Evolutionary conservation across 192 early-diverging fungal species (phyloP).

Genomic region (Obelidium mucronatum): DNA sequence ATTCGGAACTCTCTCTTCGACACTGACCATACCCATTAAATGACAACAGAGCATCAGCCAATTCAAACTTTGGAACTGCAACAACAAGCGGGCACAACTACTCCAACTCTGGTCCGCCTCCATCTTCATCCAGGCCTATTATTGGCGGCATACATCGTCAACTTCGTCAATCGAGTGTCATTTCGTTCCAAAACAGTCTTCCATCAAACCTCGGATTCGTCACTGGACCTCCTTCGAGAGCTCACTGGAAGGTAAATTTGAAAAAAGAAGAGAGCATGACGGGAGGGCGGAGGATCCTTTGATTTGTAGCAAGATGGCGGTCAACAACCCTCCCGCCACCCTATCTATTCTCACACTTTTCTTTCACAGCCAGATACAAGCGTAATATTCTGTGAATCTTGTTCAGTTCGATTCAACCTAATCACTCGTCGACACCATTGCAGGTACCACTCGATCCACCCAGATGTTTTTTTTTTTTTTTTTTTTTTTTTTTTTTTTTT

Average conservation of each 20-base stretch:
- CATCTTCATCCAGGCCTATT: background rate
- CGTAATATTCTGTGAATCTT: background rate
- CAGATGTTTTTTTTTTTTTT: no score
- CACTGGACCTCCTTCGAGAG: constrained; percentile 11
- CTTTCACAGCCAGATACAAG: constrained; percentile 27
- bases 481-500: no score
- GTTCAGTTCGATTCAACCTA: constrained; percentile 15
- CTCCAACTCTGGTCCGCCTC: background rate
- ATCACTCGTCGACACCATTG: constrained; percentile 35
- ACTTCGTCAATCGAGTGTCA: background rate
- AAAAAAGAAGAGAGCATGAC: no score
- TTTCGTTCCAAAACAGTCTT: background rate
- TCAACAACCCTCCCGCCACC: no score
- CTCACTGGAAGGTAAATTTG: constrained; percentile 39
- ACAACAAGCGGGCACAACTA: no score
- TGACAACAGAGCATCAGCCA: background rate
- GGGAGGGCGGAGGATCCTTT: no score
- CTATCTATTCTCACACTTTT: no score
- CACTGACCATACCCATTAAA: background rate
- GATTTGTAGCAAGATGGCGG: no score
- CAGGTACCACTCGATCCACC: no score
- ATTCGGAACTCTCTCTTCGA: background rate
- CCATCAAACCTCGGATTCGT: constrained; percentile 8
- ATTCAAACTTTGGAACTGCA: no score
- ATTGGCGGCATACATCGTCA: background rate